Conservation (phyloP, 495 filamentous ascomycete species). For the Pyrenopolyporus hunteri region DNA sequence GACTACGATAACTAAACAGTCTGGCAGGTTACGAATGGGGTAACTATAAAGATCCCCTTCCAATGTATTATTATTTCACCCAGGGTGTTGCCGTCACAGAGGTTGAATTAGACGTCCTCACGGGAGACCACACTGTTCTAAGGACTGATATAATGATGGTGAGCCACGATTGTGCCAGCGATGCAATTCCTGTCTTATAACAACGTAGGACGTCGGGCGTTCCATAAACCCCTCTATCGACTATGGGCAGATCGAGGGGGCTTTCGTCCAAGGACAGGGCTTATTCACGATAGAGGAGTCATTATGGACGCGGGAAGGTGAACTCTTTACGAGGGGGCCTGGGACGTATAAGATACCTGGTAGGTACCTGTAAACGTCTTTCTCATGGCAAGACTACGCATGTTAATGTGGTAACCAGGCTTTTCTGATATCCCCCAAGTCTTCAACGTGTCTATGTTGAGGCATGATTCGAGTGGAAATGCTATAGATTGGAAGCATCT, state of each 20-base stretch:
- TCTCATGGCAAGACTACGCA: neutral
- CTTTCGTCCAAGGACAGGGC: slow-evolving; percentile 84
- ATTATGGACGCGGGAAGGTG: slow-evolving; percentile 77
- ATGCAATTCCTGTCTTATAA: neutral
- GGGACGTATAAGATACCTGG: slow-evolving; percentile 82
- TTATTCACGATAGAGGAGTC: slow-evolving; percentile 87
- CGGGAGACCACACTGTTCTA: slow-evolving; percentile 82
- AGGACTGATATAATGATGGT: slow-evolving; percentile 87
- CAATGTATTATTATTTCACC: slow-evolving; percentile 94
- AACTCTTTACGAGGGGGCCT: slow-evolving; percentile 77
- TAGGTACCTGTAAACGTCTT: slow-evolving; percentile 44
- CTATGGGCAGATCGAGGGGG: slow-evolving; percentile 89
- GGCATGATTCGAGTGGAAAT: slow-evolving; percentile 52
- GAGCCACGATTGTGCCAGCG: neutral
- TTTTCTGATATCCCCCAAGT: slow-evolving; percentile 86
- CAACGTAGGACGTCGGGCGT: slow-evolving; percentile 66
- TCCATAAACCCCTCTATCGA: slow-evolving; percentile 86
- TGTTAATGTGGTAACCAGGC: slow-evolving; percentile 10
- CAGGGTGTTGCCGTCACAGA: slow-evolving; percentile 81
- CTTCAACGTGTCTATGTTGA: slow-evolving; percentile 79
- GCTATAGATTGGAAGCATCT: slow-evolving; percentile 85
- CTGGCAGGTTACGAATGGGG: slow-evolving; percentile 33
- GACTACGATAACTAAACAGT: slow-evolving; percentile 1
- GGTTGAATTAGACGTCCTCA: slow-evolving; percentile 84
- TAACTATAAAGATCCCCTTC: slow-evolving; percentile 51